phyloP scores from a whole-genome alignment of 148 eudicot species.

The Rhododendron vialii region DNA sequence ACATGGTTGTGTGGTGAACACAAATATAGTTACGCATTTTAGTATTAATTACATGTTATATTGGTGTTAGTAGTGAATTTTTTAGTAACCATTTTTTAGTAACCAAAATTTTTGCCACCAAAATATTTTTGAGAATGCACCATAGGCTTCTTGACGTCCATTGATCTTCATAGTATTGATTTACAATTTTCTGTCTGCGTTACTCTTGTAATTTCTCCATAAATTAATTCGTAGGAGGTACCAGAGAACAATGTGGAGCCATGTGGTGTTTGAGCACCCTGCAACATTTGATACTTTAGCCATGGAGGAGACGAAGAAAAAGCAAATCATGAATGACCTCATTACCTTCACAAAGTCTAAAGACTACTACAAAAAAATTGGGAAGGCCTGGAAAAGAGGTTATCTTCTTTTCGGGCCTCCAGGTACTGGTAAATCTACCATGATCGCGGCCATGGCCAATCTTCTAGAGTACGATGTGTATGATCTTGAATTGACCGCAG shows the following conservation, averaged over 20 bases:
- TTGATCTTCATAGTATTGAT: no score
- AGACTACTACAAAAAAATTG: conserved; percentile 42
- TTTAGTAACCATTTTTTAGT: no score
- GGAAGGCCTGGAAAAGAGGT: conserved; percentile 59
- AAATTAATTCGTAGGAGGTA: not conserved
- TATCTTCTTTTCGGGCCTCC: conserved; percentile 64
- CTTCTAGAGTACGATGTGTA: conserved; percentile 44
- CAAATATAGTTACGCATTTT: no score
- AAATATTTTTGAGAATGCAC: no score
- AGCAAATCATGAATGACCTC: conserved; percentile 39
- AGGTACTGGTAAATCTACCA: conserved; percentile 56
- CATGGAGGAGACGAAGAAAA: conserved; percentile 34
- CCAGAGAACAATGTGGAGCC: conserved; percentile 29
- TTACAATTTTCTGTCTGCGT: no score
- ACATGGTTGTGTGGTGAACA: no score
- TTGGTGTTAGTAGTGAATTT: no score
- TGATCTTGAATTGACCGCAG: conserved; percentile 51
- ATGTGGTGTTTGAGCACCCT: conserved; percentile 49
- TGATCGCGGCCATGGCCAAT: conserved; percentile 71
- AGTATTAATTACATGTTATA: no score
- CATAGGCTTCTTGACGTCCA: no score
- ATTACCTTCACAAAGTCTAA: conserved; percentile 31
- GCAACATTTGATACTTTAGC: conserved; percentile 45
- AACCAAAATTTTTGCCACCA: no score
- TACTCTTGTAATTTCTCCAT: no score